phyloP scores from a whole-genome alignment of 2,329 filamentous ascomycete genomes.

The Colletotrichum liriopes region DNA sequence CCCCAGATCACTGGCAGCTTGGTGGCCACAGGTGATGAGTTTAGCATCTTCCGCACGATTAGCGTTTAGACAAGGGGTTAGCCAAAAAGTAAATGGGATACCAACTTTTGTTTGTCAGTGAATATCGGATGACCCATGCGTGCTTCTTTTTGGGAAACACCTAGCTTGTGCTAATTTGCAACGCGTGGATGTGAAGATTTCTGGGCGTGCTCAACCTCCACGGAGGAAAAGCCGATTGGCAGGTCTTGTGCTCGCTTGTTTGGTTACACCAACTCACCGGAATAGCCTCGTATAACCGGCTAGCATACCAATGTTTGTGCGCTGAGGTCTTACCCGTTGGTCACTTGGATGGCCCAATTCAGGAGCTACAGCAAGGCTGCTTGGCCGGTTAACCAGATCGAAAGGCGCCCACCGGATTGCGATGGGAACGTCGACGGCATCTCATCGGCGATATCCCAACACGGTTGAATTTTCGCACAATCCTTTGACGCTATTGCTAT shows the following conservation, averaged over 20 bases:
- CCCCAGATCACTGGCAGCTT: constrained; percentile 92
- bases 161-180: not conserved
- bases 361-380: constrained; percentile 2
- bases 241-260: not conserved
- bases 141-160: constrained; percentile 1
- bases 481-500: not conserved
- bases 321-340: constrained; percentile 17
- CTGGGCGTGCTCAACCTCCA: not conserved
- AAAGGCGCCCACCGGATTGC: not conserved
- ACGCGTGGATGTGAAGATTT: constrained; percentile 18
- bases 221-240: constrained; percentile 13
- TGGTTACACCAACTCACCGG: constrained; percentile 12
- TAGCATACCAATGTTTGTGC: constrained; percentile 16
- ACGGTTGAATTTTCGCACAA: constrained; percentile 1
- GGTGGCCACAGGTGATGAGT: constrained; percentile 91
- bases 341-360: constrained; percentile 22
- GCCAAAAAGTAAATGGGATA: constrained; percentile 39
- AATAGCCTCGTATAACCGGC: constrained; percentile 16
- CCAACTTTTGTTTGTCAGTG: constrained; percentile 38
- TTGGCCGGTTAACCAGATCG: not conserved
- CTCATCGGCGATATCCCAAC: not conserved
- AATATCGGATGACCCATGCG: constrained; percentile 5
- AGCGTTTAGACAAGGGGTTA: constrained; percentile 73
- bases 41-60: constrained; percentile 89
- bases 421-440: not conserved